These are phyloP conservation scores for Fusarium euwallaceae DNA, from an alignment of 2,329 filamentous ascomycete genomes.

Conservation along the genomic window DNA sequence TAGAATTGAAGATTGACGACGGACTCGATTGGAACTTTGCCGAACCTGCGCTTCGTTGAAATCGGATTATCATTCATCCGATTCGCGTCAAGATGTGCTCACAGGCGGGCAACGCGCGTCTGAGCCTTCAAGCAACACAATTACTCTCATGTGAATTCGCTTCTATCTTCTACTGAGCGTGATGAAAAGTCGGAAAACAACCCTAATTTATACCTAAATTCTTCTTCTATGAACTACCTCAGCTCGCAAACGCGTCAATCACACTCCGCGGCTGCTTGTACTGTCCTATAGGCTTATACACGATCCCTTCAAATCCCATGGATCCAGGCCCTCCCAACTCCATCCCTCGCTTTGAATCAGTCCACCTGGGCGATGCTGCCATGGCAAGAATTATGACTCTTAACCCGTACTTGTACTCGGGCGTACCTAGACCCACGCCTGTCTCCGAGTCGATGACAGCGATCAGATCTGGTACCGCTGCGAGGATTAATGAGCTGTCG, in stretches of 20 bases:
- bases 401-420: slow-evolving; percentile 52
- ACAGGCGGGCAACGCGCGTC: no score
- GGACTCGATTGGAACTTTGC: no score
- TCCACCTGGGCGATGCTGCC: slow-evolving; percentile 67
- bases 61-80: no score
- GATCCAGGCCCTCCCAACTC: slow-evolving; percentile 61
- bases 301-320: slow-evolving; percentile 55
- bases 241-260: slow-evolving; percentile 50
- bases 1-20: neutral
- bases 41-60: no score
- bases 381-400: slow-evolving; percentile 63
- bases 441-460: slow-evolving; percentile 54
- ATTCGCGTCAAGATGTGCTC: no score
- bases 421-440: slow-evolving; percentile 54
- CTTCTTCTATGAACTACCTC: neutral
- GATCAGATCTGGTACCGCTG: slow-evolving; percentile 58
- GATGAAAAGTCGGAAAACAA: neutral
- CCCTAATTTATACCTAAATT: neutral
- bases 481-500: slow-evolving; percentile 45
- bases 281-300: slow-evolving; percentile 63
- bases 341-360: slow-evolving; percentile 60
- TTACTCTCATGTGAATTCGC: no score
- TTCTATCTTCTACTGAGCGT: no score
- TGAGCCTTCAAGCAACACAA: no score
- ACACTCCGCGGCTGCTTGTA: slow-evolving; percentile 68